These are phyloP conservation scores for Chrysoporthe deuterocubensis DNA, from an alignment of 2,329 filamentous ascomycete genomes.

Conservation along the genomic window DNA sequence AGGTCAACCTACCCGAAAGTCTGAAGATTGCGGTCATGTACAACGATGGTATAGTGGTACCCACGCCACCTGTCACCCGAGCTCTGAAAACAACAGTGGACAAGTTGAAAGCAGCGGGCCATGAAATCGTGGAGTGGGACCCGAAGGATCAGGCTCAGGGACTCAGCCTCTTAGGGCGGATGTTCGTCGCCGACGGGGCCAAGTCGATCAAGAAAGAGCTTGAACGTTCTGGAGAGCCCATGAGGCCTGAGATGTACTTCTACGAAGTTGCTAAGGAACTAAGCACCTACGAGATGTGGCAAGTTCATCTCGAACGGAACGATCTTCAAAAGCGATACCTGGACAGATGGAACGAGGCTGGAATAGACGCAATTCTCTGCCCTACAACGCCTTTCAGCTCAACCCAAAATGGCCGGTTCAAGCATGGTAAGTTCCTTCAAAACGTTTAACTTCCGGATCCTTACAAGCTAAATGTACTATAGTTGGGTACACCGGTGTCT, in stretches of 20 bases:
- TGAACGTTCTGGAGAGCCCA: slow-evolving; percentile 48
- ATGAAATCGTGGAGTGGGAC: slow-evolving; percentile 59
- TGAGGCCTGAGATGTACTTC: slow-evolving; percentile 42
- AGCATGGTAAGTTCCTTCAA: slow-evolving; percentile 42
- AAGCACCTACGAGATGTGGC: slow-evolving; percentile 51
- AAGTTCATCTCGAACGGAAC: slow-evolving; percentile 49
- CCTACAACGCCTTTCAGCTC: slow-evolving; percentile 55
- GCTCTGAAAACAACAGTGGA: slow-evolving; percentile 53
- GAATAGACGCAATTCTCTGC: slow-evolving; percentile 66
- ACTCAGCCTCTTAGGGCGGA: slow-evolving; percentile 42
- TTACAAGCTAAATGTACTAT: background rate
- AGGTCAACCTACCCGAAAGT: slow-evolving; percentile 39
- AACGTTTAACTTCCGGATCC: background rate
- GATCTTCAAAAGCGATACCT: slow-evolving; percentile 51
- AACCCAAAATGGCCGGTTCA: slow-evolving; percentile 48
- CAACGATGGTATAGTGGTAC: slow-evolving; percentile 66
- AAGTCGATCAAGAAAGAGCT: slow-evolving; percentile 45
- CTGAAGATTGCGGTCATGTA: slow-evolving; percentile 66
- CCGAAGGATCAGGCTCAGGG: slow-evolving; percentile 47
- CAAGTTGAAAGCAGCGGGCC: slow-evolving; percentile 48
- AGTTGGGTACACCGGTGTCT: slow-evolving; percentile 55
- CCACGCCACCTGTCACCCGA: slow-evolving; percentile 67
- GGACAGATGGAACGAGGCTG: slow-evolving; percentile 44
- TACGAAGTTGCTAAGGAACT: slow-evolving; percentile 44
- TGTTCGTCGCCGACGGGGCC: slow-evolving; percentile 55